Base-by-base conservation (phyloP, 805 yeast genomes). In the Candida suzukii region DNA sequence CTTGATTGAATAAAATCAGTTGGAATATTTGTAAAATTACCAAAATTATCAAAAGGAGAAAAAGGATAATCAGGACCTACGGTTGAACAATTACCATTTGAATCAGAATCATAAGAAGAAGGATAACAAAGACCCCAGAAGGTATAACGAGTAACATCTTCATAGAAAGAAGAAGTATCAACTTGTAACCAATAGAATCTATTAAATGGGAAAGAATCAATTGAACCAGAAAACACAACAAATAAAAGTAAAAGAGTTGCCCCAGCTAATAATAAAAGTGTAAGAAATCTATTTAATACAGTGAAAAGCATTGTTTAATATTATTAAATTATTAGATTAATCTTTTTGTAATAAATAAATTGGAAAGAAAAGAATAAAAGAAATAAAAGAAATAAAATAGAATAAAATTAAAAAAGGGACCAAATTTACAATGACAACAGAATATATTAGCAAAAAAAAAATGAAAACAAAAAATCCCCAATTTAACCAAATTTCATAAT, bases 71-170 rank as follows among this genome's bases (percentile, higher is more conserved):
- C 91, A 24, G 93, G 88, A 13, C 78, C 76, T 35, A 71, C 58
- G 32, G 54, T 47, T 13, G 44, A 30, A 53, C 77, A 71, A 4
- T 57, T 40, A 44, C 63, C 57, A 44, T 61, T 70, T 37, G 45
- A 41, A 24, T 51, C 32, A 2, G 47, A 49, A 27, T 37, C 40
- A 41, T 46, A 51, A 49, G 60, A 52, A 16, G 42, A 45, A 40
- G 67, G 67, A 38, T 66, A 67, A 60, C 87, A 80, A 36, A 82
- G 71, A 50, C 91, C 90, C 91, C 91, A 84, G 67, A 77, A 83
- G 2, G 90, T 82, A 90, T 90, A 84, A 53, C 85, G 78, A n/a
- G 87, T 66, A 38, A 67, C 52, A 29, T 58, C 59, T 8, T 83
- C 82, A 35, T 67, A 58, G 3, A 82, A 76, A 36, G 57, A 57